Evolutionary conservation across 2,329 filamentous ascomycete species (phyloP).

Genomic region (Epichloe gansuensis): DNA sequence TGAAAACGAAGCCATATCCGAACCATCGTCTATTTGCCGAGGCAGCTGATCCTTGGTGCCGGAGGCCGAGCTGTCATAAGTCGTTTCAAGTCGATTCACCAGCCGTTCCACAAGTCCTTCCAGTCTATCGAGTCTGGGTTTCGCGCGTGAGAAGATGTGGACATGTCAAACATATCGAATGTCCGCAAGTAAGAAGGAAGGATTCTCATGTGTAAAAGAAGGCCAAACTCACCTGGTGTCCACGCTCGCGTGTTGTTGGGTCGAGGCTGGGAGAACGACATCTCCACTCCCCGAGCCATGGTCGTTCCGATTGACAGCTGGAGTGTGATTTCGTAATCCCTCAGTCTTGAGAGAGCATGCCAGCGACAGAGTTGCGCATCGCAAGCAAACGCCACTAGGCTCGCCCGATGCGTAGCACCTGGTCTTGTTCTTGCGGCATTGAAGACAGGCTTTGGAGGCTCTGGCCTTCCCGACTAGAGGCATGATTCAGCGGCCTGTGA

Average conservation of each 20-base stretch:
- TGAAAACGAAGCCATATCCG: neutral
- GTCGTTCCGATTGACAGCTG: neutral
- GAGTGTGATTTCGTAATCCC: neutral
- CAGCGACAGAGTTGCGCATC: constrained; percentile 13
- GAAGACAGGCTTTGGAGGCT: constrained; percentile 15
- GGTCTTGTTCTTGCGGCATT: constrained; percentile 15
- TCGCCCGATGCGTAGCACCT: constrained; percentile 11
- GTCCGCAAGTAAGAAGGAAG: no score
- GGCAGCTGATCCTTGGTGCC: neutral
- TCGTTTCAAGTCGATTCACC: neutral
- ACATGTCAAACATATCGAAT: no score
- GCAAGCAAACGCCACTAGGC: constrained; percentile 10
- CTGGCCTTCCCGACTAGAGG: constrained; percentile 11
- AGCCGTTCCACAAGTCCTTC: neutral
- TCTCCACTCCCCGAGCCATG: neutral
- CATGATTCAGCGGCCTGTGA: constrained; percentile 7
- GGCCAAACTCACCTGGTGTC: neutral
- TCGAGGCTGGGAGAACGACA: neutral
- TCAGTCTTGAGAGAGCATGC: constrained; percentile 10
- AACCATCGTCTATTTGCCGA: neutral
- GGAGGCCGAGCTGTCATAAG: neutral
- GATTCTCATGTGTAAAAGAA: neutral
- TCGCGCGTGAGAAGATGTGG: no score
- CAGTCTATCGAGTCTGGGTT: neutral
- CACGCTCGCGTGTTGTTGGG: neutral